Evolutionary conservation across 805 yeast species (phyloP), one percentile per base, ranked within the genome.

Genomic region (Schwanniomyces yamadae): DNA sequence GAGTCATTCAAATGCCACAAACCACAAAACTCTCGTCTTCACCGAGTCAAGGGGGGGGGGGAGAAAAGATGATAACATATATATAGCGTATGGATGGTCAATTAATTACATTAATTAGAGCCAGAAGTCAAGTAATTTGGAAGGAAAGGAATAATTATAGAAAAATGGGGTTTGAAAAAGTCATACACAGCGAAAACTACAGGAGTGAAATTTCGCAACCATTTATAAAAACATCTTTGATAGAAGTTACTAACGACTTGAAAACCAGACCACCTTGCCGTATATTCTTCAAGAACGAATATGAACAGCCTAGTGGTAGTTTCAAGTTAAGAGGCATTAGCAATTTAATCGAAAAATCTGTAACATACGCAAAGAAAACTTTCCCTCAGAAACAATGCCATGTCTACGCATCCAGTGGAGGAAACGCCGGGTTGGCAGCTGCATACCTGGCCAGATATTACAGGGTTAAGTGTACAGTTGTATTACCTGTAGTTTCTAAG

Each of bases 281-380:
- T 7, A 51, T 75, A 1, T 57, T 66, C 26, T 56, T 75, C 36
- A 77, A 77, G 44, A 68, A 71, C 40, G 81, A 77, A 44, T 66
- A 61, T 36, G 66, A 70, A 18, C 81, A 77, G 46, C 81, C 81
- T 8, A 66, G 77, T 17, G 80, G 80, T 0, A 68, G 77, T 34
- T 77, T 76, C 55, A 77, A 77, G 50, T 60, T 75, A 20, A 61
- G 81, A 42, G 81, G 81, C 0, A 65, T 77, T 19, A 78, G 80
- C 6, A 52, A 71, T 41, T 57, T 73, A 33, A 66, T 76, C 23
- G 46, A 54, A n/a, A 49, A 54, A 15, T 56, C 61, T 12, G 51
- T 66, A 0, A 46, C 45, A 2, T 44, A 48, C 13, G 63, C 63
- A 2, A 21, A 22, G 14, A 27, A 18, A 27, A 26, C 24, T 10